phyloP scores from a whole-genome alignment of 164 flowering plant genomes.

The Umbilicus rupestris region DNA sequence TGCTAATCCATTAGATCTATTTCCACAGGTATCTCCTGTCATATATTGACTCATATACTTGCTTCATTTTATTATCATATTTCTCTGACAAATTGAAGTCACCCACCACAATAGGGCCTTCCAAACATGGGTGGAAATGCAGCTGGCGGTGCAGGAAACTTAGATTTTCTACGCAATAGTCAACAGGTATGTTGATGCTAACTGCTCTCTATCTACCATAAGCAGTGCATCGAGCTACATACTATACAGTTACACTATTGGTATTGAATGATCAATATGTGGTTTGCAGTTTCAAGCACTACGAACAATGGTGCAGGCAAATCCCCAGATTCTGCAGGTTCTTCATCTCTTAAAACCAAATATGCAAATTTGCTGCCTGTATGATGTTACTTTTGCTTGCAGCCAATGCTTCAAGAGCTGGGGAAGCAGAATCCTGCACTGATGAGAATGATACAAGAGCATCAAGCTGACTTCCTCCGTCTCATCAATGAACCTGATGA shows the following conservation, averaged over 20 bases:
- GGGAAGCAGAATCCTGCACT: slow-evolving; percentile 57
- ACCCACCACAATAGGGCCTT: slow-evolving; percentile 57
- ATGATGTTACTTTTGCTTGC: neutral
- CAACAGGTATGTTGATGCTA: slow-evolving; percentile 43
- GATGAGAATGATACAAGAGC: slow-evolving; percentile 67
- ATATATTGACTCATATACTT: neutral
- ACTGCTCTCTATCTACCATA: neutral
- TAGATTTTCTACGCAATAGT: slow-evolving; percentile 83
- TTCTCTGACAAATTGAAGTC: neutral
- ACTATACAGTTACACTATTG: neutral
- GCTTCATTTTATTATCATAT: neutral
- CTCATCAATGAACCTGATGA: slow-evolving; percentile 70
- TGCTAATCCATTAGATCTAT: slow-evolving; percentile 83
- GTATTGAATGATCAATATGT: neutral
- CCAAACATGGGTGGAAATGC: slow-evolving; percentile 60
- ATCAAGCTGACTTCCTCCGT: slow-evolving; percentile 70
- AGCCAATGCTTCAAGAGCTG: slow-evolving; percentile 12
- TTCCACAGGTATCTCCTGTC: slow-evolving; percentile 62
- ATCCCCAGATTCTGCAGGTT: slow-evolving; percentile 26
- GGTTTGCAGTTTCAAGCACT: slow-evolving; percentile 54
- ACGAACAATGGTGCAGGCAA: slow-evolving; percentile 65
- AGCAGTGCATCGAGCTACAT: neutral
- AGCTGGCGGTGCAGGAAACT: slow-evolving; percentile 49
- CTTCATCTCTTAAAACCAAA: no score
- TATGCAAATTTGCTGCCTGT: neutral